Conservation (phyloP, 1,139 yeast genomes). For the Zygoascus hellenicus region DNA sequence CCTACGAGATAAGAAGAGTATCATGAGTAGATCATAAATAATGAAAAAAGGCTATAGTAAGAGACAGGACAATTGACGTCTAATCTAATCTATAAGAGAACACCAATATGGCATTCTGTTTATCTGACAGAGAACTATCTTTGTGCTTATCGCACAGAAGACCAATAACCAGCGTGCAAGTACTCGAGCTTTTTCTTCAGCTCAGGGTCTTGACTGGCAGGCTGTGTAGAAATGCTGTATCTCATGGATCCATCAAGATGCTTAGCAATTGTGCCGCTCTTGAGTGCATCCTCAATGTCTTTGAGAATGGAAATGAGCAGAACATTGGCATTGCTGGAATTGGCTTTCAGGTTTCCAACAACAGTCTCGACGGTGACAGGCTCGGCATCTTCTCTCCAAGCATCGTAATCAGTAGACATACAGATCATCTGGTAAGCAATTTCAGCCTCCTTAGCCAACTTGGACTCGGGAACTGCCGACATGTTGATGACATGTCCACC, state of each 20-base stretch:
- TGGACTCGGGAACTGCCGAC: conserved; percentile 95
- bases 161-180: conserved; percentile 91
- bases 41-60: background rate
- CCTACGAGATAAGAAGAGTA: conserved; percentile 1
- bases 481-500: conserved; percentile 95
- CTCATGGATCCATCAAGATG: conserved; percentile 73
- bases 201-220: conserved; percentile 68
- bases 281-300: conserved; percentile 57
- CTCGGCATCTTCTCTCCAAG: conserved; percentile 93
- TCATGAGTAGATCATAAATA: background rate
- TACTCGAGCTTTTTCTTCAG: conserved; percentile 74
- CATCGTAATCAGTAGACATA: conserved; percentile 98
- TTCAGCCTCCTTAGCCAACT: conserved; percentile 95
- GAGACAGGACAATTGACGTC: background rate
- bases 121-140: background rate
- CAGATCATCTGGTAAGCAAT: conserved; percentile 96
- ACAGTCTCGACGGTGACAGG: conserved; percentile 97
- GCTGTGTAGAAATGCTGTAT: conserved; percentile 71
- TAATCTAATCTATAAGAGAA: background rate
- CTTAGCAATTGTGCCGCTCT: conserved; percentile 57
- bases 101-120: background rate
- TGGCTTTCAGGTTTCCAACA: conserved; percentile 82
- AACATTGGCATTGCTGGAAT: conserved; percentile 76
- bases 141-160: conserved; percentile 10
- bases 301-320: conserved; percentile 67